Conservation (phyloP, 441 rosid species). For the Populus hybrid region DNA sequence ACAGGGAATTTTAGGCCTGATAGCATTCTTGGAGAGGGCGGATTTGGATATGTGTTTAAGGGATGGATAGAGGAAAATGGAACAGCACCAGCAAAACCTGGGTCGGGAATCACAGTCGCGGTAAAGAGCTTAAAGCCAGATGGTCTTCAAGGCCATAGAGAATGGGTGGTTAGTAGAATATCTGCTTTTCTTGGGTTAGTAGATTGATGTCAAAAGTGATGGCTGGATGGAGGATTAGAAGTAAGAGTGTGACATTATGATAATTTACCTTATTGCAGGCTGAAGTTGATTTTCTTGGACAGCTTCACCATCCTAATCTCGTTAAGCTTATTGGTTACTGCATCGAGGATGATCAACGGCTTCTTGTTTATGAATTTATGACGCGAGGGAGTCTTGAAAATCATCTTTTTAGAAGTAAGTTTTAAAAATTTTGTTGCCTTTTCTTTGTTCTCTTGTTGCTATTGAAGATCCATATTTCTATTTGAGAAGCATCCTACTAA, state of each 20-base stretch:
- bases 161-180: constrained; percentile 56
- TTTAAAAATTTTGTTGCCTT: constrained; percentile 3
- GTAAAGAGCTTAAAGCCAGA: constrained; percentile 66
- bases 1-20: constrained; percentile 64
- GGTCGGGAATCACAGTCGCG: constrained; percentile 56
- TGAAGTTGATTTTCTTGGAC: constrained; percentile 94
- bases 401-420: constrained; percentile 88
- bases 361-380: constrained; percentile 91
- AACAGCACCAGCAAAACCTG: constrained; percentile 60
- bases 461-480: not conserved
- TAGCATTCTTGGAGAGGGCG: constrained; percentile 65
- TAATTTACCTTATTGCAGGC: constrained; percentile 47
- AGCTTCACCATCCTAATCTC: constrained; percentile 84
- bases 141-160: constrained; percentile 48
- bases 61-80: constrained; percentile 71
- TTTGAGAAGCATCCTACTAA: not conserved
- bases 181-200: constrained; percentile 36
- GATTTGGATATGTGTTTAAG: constrained; percentile 66
- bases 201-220: constrained; percentile 22
- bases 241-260: constrained; percentile 2
- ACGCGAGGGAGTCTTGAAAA: constrained; percentile 91
- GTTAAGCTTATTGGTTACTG: constrained; percentile 98
- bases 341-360: constrained; percentile 89
- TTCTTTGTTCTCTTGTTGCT: constrained; percentile 22
- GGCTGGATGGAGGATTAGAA: not conserved